phyloP scores from a whole-genome alignment of 2,329 filamentous ascomycete species.

The Botrytis fabae region DNA sequence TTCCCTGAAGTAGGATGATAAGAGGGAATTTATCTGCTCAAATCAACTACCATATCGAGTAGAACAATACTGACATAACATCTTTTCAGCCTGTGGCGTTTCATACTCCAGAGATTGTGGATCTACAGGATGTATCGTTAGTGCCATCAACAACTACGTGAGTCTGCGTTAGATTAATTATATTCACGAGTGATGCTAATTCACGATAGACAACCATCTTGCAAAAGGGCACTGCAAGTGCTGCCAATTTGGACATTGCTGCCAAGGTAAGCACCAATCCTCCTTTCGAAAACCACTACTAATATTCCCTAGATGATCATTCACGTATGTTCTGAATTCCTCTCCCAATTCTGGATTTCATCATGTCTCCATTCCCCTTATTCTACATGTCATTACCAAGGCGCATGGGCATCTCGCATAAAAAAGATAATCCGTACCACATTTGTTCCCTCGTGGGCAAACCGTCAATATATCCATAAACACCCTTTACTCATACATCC shows the following conservation, averaged over 20 bases:
- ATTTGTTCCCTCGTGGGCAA: slow-evolving; percentile 30
- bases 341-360: slow-evolving; percentile 6
- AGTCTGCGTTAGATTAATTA: not conserved
- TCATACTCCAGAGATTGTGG: slow-evolving; percentile 62
- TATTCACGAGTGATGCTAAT: slow-evolving; percentile 12
- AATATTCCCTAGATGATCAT: slow-evolving; percentile 33
- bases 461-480: not conserved
- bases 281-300: slow-evolving; percentile 3
- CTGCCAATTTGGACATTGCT: slow-evolving; percentile 55
- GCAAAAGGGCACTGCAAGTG: slow-evolving; percentile 41
- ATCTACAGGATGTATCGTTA: slow-evolving; percentile 58
- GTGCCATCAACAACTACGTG: slow-evolving; percentile 39
- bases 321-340: slow-evolving; percentile 39
- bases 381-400: slow-evolving; percentile 18
- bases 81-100: slow-evolving; percentile 50
- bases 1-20: not conserved
- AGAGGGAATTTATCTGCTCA: not conserved
- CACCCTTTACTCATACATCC: slow-evolving; percentile 43
- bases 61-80: not conserved
- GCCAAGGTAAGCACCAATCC: slow-evolving; percentile 48
- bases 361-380: slow-evolving; percentile 13
- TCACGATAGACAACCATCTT: slow-evolving; percentile 30
- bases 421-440: slow-evolving; percentile 24
- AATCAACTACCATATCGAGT: not conserved
- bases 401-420: slow-evolving; percentile 16